A percentile compares a stretch with the other conserved stretches of the same genome.
Conservation (phyloP, 192 early-diverging fungal species). For the Coemansia sp. region DNA sequence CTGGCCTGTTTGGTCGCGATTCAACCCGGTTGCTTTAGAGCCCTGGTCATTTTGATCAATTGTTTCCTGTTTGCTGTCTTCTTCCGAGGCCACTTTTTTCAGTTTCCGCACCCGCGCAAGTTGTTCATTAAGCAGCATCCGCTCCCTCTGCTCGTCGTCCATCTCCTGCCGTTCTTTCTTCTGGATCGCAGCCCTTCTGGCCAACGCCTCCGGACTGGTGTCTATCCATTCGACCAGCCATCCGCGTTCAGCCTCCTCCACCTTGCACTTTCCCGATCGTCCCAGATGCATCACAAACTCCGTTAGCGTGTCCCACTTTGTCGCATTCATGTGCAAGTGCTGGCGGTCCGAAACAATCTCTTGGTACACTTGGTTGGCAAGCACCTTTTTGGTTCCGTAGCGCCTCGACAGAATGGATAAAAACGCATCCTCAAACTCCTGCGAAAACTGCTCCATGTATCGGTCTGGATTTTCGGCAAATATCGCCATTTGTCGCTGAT, state of each 20-base stretch:
- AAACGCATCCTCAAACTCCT: conserved; percentile 83
- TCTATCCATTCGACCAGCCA: conserved; percentile 94
- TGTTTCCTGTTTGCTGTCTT: background rate
- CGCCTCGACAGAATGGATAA: conserved; percentile 78
- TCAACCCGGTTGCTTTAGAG: conserved; percentile 25
- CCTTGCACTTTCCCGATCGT: conserved; percentile 73
- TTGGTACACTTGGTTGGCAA: conserved; percentile 96
- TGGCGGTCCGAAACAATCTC: conserved; percentile 90
- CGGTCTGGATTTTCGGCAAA: conserved; percentile 79
- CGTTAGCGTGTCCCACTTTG: conserved; percentile 84
- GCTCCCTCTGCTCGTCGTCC: conserved; percentile 86
- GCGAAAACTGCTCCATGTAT: conserved; percentile 74
- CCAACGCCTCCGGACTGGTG: conserved; percentile 82
- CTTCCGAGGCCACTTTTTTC: conserved; percentile 2
- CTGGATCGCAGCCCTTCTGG: conserved; percentile 66
- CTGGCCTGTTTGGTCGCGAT: conserved; percentile 15
- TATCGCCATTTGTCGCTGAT: conserved; percentile 87
- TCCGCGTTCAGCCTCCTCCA: conserved; percentile 90
- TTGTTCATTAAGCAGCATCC: conserved; percentile 76
- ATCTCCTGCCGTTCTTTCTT: conserved; percentile 80
- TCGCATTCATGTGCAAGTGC: conserved; percentile 97
- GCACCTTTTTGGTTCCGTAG: conserved; percentile 78
- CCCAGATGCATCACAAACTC: conserved; percentile 90
- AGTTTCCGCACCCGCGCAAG: conserved; percentile 71
- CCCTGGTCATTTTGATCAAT: background rate